Base-by-base conservation (phyloP, 1,284 basidiomycete genomes). In the Tylopilus sp. region DNA sequence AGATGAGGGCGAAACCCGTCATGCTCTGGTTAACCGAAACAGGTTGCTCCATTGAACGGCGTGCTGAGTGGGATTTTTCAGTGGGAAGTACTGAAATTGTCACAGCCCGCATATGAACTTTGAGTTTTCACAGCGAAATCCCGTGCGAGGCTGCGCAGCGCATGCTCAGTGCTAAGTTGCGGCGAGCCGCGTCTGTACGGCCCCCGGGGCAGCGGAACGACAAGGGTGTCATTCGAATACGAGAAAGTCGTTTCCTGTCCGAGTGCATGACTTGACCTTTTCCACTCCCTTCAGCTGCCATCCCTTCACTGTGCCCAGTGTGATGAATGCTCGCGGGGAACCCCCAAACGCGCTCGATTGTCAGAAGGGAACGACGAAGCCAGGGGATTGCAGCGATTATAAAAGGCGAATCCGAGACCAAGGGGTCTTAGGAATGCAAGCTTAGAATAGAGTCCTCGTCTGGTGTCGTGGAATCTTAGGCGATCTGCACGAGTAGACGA, bases 191-290 rank as follows among this genome's bases (percentile, higher is more conserved):
- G 77, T 68, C 3, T 77, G 74, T 58, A 81, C 79, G 55, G 79
- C 78, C 28, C 75, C 46, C 6, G 74, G 71, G 49, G 78, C 72
- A 1, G 70, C 64, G 12, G 77, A 72, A 37, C 70, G 67, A 35
- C 78, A 67, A 12, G 68, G 58, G 56, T 74, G 72, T 70, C 73
- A 77, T 0, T 53, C 30, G 42, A 80, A 71, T 12, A 68, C 55
- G n/a, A 82, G 40, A 58, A 76, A 80, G 51, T 82, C 78, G 58
- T 85, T 16, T 69, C 65, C 70, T 72, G 58, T 80, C 81, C 42
- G 74, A 64, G 55, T 74, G 81, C 28, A 58, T 64, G 12, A 82
- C 70, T 11, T 70, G 59, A 26, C 69, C 72, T 25, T 49, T 21
- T 30, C 47, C 48, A 15, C 29, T 19, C 3, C 58, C 46, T 44